Base-by-base conservation (phyloP, 495 filamentous ascomycete genomes). In the Penicillium lividum region DNA sequence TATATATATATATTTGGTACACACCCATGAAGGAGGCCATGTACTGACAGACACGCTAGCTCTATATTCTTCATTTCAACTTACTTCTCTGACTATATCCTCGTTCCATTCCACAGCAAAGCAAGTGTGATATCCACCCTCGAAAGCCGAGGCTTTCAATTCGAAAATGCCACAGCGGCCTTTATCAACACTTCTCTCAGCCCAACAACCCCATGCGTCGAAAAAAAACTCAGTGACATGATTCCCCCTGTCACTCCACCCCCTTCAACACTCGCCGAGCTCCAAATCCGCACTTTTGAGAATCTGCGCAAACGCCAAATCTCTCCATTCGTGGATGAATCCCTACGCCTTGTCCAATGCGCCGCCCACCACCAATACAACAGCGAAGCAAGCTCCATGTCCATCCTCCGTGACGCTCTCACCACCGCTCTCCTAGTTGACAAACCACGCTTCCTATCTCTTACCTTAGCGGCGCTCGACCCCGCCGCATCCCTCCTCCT, bases 61-160 rank as follows among this genome's bases (percentile, higher is more conserved):
- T 89, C 94, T 40, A 96, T 98, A 61, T 97, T 98, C 73, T 98
- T 98, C 79, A 95, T 97, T 67, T 96, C 93, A 1, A 98, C 94
- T 25, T 98, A 98, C 71, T 97, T 96, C 69, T 91, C 90, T 11
- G 94, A 98, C 73, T 98, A 96, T 75, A 96, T 98, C 62, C 80
- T 98, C 16, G 91, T 98, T 5, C 94, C 94, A 5, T 74, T 80
- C 40, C 88, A 87, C 61, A 84, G 85, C 69, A 86, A 89, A 40
- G 70, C 77, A 8, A 84, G 82, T 36, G 93, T 98, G 44, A 85
- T 93, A 42, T 79, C 83, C 49, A 86, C 90, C 0, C 83, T 98
- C 13, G 84, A 93, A 57, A 84, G 83, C 15, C 84, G 87, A 29
- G 92, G 92, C 29, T 98, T 98, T 73, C 82, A 85, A 60, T 93